Conservation (phyloP, 2,329 filamentous ascomycete genomes). For the Acrodontium crateriforme region DNA sequence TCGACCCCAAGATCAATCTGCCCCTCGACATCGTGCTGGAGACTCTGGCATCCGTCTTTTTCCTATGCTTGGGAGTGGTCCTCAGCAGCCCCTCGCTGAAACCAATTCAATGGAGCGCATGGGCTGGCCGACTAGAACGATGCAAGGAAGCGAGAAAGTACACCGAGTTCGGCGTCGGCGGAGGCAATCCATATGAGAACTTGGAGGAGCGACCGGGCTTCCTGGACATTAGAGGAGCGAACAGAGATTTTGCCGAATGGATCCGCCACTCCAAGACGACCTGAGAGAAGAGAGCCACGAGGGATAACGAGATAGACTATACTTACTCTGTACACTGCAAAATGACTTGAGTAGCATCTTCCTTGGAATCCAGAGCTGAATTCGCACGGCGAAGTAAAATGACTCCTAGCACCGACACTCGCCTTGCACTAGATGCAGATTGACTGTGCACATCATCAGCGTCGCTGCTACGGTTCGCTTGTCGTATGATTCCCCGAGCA, state of each 20-base stretch:
- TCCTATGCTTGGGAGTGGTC: constrained; percentile 76
- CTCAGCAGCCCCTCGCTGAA: constrained; percentile 62
- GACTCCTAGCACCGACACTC: no score
- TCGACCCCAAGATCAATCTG: constrained; percentile 31
- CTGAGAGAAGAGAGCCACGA: no score
- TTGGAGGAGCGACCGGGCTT: constrained; percentile 76
- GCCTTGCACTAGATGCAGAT: no score
- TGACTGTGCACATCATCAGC: no score
- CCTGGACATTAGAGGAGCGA: constrained; percentile 65
- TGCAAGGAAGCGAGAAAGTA: constrained; percentile 41
- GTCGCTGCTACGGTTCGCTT: no score
- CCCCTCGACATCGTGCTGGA: constrained; percentile 82
- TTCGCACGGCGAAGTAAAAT: no score
- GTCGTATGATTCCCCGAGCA: no score
- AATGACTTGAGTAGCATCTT: no score
- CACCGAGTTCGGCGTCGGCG: constrained; percentile 52
- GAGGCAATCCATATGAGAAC: constrained; percentile 65
- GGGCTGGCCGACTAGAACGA: constrained; percentile 70
- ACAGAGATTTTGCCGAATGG: constrained; percentile 69
- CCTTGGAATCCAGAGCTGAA: no score
- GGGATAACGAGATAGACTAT: no score
- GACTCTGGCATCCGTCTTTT: constrained; percentile 62
- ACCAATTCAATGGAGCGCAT: constrained; percentile 71
- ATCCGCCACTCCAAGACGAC: no score
- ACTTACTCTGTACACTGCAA: no score